phyloP scores from a whole-genome alignment of 495 filamentous ascomycete species.

The Penicillium cinerascens region DNA sequence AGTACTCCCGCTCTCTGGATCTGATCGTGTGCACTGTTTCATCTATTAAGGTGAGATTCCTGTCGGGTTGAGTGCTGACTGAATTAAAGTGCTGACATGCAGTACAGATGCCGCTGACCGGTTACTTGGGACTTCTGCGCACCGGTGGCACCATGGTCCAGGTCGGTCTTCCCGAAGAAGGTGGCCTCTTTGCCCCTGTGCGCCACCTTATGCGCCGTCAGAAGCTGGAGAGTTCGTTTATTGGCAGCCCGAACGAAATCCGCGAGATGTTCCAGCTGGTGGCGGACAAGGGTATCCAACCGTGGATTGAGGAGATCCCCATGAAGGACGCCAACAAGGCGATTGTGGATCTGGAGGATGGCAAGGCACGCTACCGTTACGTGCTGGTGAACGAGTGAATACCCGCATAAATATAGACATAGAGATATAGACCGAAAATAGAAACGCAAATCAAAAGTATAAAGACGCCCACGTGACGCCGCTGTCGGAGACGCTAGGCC shows the following conservation, averaged over 20 bases:
- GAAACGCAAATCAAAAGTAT: not conserved
- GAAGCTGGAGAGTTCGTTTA: slow-evolving; percentile 67
- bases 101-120: slow-evolving; percentile 64
- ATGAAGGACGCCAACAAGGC: slow-evolving; percentile 74
- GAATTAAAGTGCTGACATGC: slow-evolving; percentile 1
- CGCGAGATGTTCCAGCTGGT: slow-evolving; percentile 78
- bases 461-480: slow-evolving; percentile 23
- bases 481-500: slow-evolving; percentile 32
- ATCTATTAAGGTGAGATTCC: slow-evolving; percentile 45
- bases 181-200: slow-evolving; percentile 59
- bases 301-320: slow-evolving; percentile 67
- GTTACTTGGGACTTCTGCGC: slow-evolving; percentile 66
- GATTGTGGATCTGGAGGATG: slow-evolving; percentile 64
- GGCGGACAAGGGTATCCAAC: slow-evolving; percentile 64
- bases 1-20: slow-evolving; percentile 66
- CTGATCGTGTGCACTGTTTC: slow-evolving; percentile 82
- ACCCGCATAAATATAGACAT: slow-evolving; percentile 6
- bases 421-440: not conserved
- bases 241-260: slow-evolving; percentile 71
- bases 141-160: slow-evolving; percentile 74
- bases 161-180: slow-evolving; percentile 70
- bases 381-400: slow-evolving; percentile 61
- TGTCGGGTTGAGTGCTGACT: not conserved
- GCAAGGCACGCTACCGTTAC: slow-evolving; percentile 72
- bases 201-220: slow-evolving; percentile 59